Percentiles rank a stretch among this genome's conserved stretches.
These are phyloP conservation scores for Malassezia restricta DNA, from an alignment of 1,284 basidiomycete species.

Conservation along the genomic window DNA sequence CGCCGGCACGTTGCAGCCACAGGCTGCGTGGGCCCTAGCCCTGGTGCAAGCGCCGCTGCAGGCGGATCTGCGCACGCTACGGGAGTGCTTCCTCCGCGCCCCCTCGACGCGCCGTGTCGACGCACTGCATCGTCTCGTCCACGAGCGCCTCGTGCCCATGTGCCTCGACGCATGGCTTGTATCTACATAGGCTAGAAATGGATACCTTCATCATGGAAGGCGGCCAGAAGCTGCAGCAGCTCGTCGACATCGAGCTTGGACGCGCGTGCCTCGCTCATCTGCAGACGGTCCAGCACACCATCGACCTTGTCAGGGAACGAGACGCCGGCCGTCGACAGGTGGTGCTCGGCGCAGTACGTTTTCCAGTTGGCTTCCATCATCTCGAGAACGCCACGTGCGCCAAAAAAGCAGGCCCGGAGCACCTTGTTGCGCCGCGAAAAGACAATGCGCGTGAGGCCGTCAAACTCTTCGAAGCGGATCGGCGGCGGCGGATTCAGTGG, in stretches of 20 bases:
- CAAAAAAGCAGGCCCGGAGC: constrained; percentile 64
- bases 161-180: not conserved
- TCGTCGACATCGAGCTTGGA: constrained; percentile 76
- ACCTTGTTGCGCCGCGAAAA: constrained; percentile 86
- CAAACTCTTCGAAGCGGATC: constrained; percentile 91
- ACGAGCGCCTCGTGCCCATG: not conserved
- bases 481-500: constrained; percentile 91
- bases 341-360: constrained; percentile 77
- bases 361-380: constrained; percentile 88
- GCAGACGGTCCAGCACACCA: constrained; percentile 59
- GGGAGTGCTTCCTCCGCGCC: not conserved
- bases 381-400: constrained; percentile 82
- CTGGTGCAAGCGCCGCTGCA: not conserved
- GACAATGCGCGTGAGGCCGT: constrained; percentile 78
- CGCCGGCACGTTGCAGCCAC: not conserved
- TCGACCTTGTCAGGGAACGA: constrained; percentile 55
- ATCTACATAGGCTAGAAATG: constrained; percentile 53
- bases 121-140: constrained; percentile 1
- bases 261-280: constrained; percentile 59
- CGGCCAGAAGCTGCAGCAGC: constrained; percentile 61
- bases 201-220: constrained; percentile 69
- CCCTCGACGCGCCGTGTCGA: not conserved
- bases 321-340: constrained; percentile 3
- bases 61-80: not conserved
- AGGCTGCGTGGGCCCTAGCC: not conserved